These are phyloP conservation scores for Flammula alnicola DNA, from an alignment of 1,284 basidiomycete genomes.

Conservation along the genomic window DNA sequence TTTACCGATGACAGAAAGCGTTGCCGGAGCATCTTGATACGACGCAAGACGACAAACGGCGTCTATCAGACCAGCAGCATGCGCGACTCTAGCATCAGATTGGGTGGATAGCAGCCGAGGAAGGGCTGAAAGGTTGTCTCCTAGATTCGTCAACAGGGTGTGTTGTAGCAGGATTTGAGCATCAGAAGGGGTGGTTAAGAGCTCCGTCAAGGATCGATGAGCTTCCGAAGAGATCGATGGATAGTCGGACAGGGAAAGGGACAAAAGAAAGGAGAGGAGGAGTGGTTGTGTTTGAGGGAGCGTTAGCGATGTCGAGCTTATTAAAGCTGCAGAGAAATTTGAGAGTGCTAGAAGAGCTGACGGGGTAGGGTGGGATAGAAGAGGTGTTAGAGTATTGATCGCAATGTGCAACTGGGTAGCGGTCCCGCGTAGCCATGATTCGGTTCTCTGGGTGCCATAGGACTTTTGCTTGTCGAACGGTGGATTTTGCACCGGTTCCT, in stretches of 20 bases:
- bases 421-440: slow-evolving; percentile 64
- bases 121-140: slow-evolving; percentile 71
- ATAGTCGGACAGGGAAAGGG: slow-evolving; percentile 60
- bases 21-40: slow-evolving; percentile 23
- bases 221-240: slow-evolving; percentile 59
- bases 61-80: slow-evolving; percentile 67
- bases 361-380: slow-evolving; percentile 68
- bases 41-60: slow-evolving; percentile 65
- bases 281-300: slow-evolving; percentile 68
- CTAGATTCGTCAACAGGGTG: slow-evolving; percentile 56
- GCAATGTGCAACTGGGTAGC: slow-evolving; percentile 74
- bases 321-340: slow-evolving; percentile 56
- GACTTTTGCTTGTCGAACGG: slow-evolving; percentile 24
- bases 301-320: slow-evolving; percentile 59
- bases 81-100: slow-evolving; percentile 73
- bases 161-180: slow-evolving; percentile 53
- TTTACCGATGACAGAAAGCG: slow-evolving; percentile 47
- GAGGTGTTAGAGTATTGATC: slow-evolving; percentile 61
- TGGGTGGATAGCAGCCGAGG: slow-evolving; percentile 75
- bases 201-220: slow-evolving; percentile 45
- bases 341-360: slow-evolving; percentile 62
- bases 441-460: slow-evolving; percentile 54
- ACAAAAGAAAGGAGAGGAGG: slow-evolving; percentile 71
- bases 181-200: slow-evolving; percentile 49
- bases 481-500: slow-evolving; percentile 3